Conservation (phyloP, 2,329 filamentous ascomycete species). For the Phoma herbarum region DNA sequence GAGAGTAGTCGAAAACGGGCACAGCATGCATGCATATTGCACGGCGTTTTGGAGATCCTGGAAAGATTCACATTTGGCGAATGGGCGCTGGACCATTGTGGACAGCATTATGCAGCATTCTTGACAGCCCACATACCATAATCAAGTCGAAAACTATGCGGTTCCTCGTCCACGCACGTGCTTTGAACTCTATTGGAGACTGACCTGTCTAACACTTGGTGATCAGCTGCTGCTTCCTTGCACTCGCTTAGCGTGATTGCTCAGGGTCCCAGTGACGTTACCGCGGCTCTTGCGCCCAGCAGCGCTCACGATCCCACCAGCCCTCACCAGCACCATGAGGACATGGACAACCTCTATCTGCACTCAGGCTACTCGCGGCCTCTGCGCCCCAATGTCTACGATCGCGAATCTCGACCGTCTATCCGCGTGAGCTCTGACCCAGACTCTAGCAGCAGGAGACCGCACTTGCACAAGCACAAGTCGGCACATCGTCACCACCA, state of each 20-base stretch:
- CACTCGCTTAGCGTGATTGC: slow-evolving; percentile 10
- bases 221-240: not conserved
- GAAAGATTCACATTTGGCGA: not conserved
- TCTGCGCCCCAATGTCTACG: slow-evolving; percentile 38
- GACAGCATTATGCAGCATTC: not conserved
- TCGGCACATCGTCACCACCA: slow-evolving; percentile 40
- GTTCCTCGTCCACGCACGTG: not conserved
- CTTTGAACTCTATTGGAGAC: not conserved
- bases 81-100: not conserved
- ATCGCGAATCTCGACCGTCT: slow-evolving; percentile 29
- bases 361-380: slow-evolving; percentile 29
- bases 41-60: slow-evolving; percentile 15
- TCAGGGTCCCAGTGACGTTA: slow-evolving; percentile 17
- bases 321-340: slow-evolving; percentile 30
- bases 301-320: slow-evolving; percentile 5
- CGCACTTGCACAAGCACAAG: slow-evolving; percentile 33
- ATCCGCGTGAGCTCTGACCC: slow-evolving; percentile 41
- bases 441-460: slow-evolving; percentile 17
- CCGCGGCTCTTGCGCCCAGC: slow-evolving; percentile 15
- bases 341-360: slow-evolving; percentile 36
- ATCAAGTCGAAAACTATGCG: not conserved
- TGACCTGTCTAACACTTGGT: slow-evolving; percentile 1
- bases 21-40: slow-evolving; percentile 12
- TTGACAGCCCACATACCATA: not conserved
- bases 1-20: not conserved